Conservation (phyloP, 1,284 basidiomycete species). For the Peniophora sp. region DNA sequence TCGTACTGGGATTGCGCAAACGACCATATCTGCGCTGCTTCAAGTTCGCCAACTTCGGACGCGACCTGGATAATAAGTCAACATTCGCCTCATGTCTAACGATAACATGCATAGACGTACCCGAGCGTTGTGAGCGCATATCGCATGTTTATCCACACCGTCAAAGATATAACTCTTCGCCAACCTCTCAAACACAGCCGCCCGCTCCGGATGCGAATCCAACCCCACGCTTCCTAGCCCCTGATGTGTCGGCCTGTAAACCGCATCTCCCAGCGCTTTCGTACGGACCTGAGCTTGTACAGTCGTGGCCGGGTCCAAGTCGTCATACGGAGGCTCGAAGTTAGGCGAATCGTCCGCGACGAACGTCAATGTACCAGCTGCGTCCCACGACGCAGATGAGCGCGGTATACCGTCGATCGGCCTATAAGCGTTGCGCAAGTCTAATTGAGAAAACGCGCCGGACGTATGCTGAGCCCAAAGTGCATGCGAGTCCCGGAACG, state of each 20-base stretch:
- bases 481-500: conserved; percentile 64
- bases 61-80: conserved; percentile 34
- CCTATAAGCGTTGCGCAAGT: conserved; percentile 53
- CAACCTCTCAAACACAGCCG: conserved; percentile 50
- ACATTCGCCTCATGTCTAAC: conserved; percentile 1
- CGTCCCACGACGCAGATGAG: conserved; percentile 63
- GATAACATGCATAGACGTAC: conserved; percentile 22
- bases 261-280: conserved; percentile 47
- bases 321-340: conserved; percentile 81
- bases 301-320: conserved; percentile 54
- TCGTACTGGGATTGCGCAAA: conserved; percentile 52
- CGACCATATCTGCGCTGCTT: conserved; percentile 65
- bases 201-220: conserved; percentile 29
- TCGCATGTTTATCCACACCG: conserved; percentile 37
- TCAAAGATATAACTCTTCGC: conserved; percentile 64
- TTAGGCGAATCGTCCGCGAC: conserved; percentile 47
- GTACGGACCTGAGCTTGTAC: conserved; percentile 26
- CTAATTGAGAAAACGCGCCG: conserved; percentile 76
- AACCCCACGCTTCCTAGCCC: conserved; percentile 41
- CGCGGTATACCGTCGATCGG: conserved; percentile 69
- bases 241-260: conserved; percentile 42
- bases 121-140: conserved; percentile 56
- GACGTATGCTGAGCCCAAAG: conserved; percentile 75
- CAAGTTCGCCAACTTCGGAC: conserved; percentile 47
- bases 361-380: conserved; percentile 62